Evolutionary conservation across 2,329 filamentous ascomycete species (phyloP).

Genomic region (Colletotrichum kahawae): DNA sequence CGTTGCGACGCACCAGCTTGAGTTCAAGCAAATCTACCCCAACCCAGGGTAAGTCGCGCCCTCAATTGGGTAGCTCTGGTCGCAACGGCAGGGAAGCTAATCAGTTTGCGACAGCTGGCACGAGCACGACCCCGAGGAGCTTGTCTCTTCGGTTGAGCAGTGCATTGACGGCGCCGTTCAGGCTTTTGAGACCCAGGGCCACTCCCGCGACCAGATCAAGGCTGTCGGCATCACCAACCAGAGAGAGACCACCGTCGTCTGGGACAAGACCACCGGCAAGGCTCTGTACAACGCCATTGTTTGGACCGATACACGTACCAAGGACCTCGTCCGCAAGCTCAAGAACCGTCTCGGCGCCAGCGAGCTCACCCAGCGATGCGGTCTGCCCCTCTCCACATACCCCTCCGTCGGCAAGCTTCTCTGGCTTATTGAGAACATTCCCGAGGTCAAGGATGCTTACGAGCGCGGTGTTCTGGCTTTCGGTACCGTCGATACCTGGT

Average conservation of each 20-base stretch:
- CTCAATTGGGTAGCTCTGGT: background rate
- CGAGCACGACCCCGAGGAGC: conserved; percentile 80
- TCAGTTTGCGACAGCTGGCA: conserved; percentile 67
- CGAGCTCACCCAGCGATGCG: conserved; percentile 71
- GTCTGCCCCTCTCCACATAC: conserved; percentile 82
- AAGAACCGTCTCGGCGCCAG: conserved; percentile 71
- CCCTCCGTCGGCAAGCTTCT: conserved; percentile 79
- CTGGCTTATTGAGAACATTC: conserved; percentile 75
- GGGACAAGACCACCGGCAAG: conserved; percentile 79
- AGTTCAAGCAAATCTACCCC: conserved; percentile 77
- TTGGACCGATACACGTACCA: conserved; percentile 83
- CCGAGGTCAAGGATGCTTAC: conserved; percentile 72
- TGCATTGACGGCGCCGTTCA: conserved; percentile 79
- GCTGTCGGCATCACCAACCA: conserved; percentile 84
- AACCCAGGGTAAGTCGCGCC: conserved; percentile 69
- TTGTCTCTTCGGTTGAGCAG: conserved; percentile 72
- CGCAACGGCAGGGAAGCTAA: background rate
- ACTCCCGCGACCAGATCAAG: conserved; percentile 71
- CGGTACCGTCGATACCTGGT: conserved; percentile 82
- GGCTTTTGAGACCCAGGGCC: conserved; percentile 70
- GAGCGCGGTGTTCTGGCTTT: conserved; percentile 75
- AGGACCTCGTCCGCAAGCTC: conserved; percentile 73
- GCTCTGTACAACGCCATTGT: conserved; percentile 82
- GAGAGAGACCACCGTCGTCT: conserved; percentile 81
- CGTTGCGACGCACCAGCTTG: conserved; percentile 75